Evolutionary conservation across 2,329 filamentous ascomycete species (phyloP).

Genomic region (Alternaria tenuissima): DNA sequence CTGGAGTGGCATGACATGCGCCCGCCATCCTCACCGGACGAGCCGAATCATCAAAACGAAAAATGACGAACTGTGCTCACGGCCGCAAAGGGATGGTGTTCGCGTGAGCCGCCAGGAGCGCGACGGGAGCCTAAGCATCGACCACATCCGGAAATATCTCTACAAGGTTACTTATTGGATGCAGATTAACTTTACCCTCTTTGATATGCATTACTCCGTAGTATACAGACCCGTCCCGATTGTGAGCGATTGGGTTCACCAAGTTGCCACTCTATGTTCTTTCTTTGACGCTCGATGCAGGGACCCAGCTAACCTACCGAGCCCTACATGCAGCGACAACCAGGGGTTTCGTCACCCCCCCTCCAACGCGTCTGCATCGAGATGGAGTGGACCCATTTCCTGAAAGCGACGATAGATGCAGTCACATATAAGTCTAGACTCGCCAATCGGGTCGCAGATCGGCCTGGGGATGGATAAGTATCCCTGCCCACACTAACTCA

Average conservation of each 20-base stretch:
- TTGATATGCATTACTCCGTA: slow-evolving; percentile 16
- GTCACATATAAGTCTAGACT: slow-evolving; percentile 32
- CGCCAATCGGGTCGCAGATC: slow-evolving; percentile 48
- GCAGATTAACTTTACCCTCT: slow-evolving; percentile 27
- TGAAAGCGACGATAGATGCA: slow-evolving; percentile 28
- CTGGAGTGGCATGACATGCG: slow-evolving; percentile 7
- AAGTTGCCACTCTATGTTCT: slow-evolving; percentile 1
- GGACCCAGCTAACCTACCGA: slow-evolving; percentile 12
- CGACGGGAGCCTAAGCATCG: slow-evolving; percentile 17
- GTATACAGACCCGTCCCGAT: background rate
- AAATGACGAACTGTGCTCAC: slow-evolving; percentile 20
- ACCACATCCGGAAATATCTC: slow-evolving; percentile 18
- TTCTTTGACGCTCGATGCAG: slow-evolving; percentile 20
- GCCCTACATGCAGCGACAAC: slow-evolving; percentile 3
- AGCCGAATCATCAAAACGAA: slow-evolving; percentile 17
- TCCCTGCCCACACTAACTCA: slow-evolving; percentile 34
- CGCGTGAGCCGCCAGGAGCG: slow-evolving; percentile 33
- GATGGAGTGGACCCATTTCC: slow-evolving; percentile 21
- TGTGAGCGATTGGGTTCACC: slow-evolving; percentile 3
- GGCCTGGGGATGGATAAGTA: slow-evolving; percentile 27
- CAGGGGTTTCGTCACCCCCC: slow-evolving; percentile 14
- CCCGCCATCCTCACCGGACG: slow-evolving; percentile 22
- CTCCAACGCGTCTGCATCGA: slow-evolving; percentile 23
- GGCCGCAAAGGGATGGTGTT: slow-evolving; percentile 23
- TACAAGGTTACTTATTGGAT: slow-evolving; percentile 33